Conservation (phyloP, 2,329 filamentous ascomycete genomes). For the Sporothrix luriei region DNA sequence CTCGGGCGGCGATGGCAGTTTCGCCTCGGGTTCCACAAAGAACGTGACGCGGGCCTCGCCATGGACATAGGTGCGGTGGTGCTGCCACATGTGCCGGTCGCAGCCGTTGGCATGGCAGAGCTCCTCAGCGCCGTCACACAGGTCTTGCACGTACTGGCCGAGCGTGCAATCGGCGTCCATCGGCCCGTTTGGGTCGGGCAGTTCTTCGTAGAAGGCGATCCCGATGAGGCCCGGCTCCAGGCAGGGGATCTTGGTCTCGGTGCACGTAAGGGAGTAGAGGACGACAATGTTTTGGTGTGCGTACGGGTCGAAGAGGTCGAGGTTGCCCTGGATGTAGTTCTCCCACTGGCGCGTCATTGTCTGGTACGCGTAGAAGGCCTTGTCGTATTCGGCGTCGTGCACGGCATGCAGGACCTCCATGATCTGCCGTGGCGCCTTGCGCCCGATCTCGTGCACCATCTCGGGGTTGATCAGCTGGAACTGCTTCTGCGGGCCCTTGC, state of each 20-base stretch:
- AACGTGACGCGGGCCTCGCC: constrained; percentile 92
- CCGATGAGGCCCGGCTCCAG: constrained; percentile 87
- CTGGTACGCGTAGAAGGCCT: constrained; percentile 87
- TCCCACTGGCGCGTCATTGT: constrained; percentile 97
- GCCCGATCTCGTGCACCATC: constrained; percentile 85
- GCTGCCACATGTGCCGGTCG: constrained; percentile 84
- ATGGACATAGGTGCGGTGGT: constrained; percentile 96
- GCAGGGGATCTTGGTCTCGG: constrained; percentile 89
- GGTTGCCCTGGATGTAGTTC: constrained; percentile 83
- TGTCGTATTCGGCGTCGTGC: constrained; percentile 95
- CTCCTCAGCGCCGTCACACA: constrained; percentile 75
- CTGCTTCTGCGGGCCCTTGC: constrained; percentile 64
- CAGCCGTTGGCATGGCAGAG: constrained; percentile 82
- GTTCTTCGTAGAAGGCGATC: constrained; percentile 91
- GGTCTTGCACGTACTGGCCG: constrained; percentile 91
- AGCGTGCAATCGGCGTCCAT: constrained; percentile 87
- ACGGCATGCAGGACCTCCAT: constrained; percentile 93
- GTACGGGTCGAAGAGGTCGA: constrained; percentile 89
- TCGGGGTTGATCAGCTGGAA: constrained; percentile 93
- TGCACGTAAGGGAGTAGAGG: constrained; percentile 90
- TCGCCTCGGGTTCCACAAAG: constrained; percentile 70
- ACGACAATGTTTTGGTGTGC: constrained; percentile 96
- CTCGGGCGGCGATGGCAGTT: constrained; percentile 52
- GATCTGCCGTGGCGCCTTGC: constrained; percentile 79
- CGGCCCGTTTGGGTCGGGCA: constrained; percentile 64